A percentile compares a stretch with the other conserved stretches of the same genome.
These are phyloP conservation scores for Lunasporangiospora selenospora DNA, from an alignment of 192 early-diverging fungal genomes.

Conservation along the genomic window DNA sequence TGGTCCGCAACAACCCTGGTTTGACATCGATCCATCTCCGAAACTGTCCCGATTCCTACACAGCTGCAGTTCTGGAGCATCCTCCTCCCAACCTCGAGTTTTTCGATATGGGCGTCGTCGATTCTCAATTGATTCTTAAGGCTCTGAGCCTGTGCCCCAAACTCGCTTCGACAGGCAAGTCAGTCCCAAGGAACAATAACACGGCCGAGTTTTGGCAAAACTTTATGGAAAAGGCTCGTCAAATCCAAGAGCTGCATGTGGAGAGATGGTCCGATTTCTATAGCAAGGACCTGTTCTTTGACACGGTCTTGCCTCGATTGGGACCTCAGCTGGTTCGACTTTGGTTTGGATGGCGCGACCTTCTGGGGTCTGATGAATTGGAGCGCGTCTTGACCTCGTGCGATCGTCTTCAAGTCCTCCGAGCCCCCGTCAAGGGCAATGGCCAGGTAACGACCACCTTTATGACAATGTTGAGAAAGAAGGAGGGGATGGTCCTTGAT, in stretches of 20 bases:
- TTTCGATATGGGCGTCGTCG: constrained; percentile 47
- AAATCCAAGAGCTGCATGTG: constrained; percentile 46
- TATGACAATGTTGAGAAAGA: no score
- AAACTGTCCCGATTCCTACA: constrained; percentile 32
- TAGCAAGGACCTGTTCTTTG: constrained; percentile 45
- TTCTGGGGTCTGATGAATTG: constrained; percentile 42
- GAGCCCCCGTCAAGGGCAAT: constrained; percentile 49
- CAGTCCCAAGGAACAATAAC: constrained; percentile 35
- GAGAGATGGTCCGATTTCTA: constrained; percentile 47
- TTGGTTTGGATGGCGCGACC: constrained; percentile 48
- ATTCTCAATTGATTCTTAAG: constrained; percentile 38
- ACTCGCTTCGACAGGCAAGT: constrained; percentile 44
- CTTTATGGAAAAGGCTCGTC: constrained; percentile 41
- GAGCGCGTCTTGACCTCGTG: constrained; percentile 40
- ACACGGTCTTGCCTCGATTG: constrained; percentile 40
- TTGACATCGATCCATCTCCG: constrained; percentile 33
- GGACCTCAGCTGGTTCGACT: constrained; percentile 44
- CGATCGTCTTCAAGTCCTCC: constrained; percentile 40
- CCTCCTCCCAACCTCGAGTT: constrained; percentile 40
- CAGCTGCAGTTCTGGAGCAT: constrained; percentile 28
- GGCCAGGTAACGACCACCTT: constrained; percentile 49
- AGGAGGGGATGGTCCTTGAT: no score
- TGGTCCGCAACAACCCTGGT: constrained; percentile 24
- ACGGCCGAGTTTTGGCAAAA: constrained; percentile 45
- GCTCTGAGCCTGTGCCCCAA: constrained; percentile 37